Conservation (phyloP, 208 protist species). For the Blastocrithidia nonstop region DNA sequence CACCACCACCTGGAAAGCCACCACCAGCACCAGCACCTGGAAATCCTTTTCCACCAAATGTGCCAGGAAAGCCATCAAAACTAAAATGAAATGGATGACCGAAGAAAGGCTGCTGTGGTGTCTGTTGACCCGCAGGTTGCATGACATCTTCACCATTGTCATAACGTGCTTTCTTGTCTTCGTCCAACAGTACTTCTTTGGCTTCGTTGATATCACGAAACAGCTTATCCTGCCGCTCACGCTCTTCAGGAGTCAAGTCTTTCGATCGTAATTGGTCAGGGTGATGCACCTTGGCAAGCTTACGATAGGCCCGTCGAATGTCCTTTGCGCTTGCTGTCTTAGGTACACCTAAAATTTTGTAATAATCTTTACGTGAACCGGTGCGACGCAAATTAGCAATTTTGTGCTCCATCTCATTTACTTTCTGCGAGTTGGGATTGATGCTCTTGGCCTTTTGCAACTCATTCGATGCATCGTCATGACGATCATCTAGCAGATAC, state of each 20-base stretch:
- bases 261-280: conserved; percentile 79
- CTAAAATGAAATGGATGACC: conserved; percentile 34
- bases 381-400: conserved; percentile 40
- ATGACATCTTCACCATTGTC: conserved; percentile 81
- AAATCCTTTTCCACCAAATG: conserved; percentile 11
- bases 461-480: conserved; percentile 24
- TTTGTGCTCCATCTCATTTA: conserved; percentile 14
- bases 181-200: conserved; percentile 79
- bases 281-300: conserved; percentile 76
- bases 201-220: conserved; percentile 88
- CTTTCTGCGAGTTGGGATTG: conserved; percentile 2
- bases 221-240: conserved; percentile 39
- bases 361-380: conserved; percentile 78
- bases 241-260: conserved; percentile 44
- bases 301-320: conserved; percentile 83
- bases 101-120: conserved; percentile 32
- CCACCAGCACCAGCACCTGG: conserved; percentile 10
- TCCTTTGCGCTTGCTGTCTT: conserved; percentile 60
- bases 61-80: conserved; percentile 8
- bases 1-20: conserved; percentile 11
- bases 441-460: conserved; percentile 10
- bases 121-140: conserved; percentile 31
- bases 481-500: conserved; percentile 62
- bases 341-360: conserved; percentile 82
- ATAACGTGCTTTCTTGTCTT: conserved; percentile 75